Base-by-base conservation (phyloP, 176 grass and related monocot species). In the Eragrostis curvula region DNA sequence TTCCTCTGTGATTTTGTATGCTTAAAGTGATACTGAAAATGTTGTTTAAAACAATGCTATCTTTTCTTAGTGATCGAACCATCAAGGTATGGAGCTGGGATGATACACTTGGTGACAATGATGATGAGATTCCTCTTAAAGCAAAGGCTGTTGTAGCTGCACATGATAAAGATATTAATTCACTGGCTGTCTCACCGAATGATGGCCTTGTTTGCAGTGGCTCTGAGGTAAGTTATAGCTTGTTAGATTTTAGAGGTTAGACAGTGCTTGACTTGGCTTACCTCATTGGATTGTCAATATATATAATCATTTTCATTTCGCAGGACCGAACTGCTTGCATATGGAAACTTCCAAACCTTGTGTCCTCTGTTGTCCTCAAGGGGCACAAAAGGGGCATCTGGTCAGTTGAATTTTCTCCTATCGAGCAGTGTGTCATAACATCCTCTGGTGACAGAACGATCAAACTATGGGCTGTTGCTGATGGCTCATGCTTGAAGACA, bases 121-220 rank as follows among this genome's bases (percentile, higher is more conserved):
- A 88, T 2, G 57, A 73, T 74, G 93, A 93, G 71, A 78, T 86
- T 76, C 40, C 82, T 70, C 85, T 98, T 66, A 98, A 90, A 89
- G 62, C 96, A 83, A 93, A 91, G 63, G 89, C 96, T 79, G 96
- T 86, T 72, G 89, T 95, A 65, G 93, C 96, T 70, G 96, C 90
- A 77, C 93, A 98, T 66, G 92, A 98, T 63, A 98, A 98, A 85
- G 96, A 98, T 83, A 98, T 95, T 75, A 98, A 98, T 86, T 95
- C 89, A 63, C 88, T 98, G 28, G 73, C 90, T 49, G 68, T 98
- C 30, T 98, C 93, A 62, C 93, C 90, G 49, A 93, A 98, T 80
- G 96, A 98, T 13, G 81, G 87, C 15, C 87, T 98, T 84, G 93
- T 96, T 88, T 98, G 93, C 86, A 98, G 96, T 65, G 93, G 96